Conservation (phyloP, 2,329 filamentous ascomycete genomes). For the Penicillium freii region DNA sequence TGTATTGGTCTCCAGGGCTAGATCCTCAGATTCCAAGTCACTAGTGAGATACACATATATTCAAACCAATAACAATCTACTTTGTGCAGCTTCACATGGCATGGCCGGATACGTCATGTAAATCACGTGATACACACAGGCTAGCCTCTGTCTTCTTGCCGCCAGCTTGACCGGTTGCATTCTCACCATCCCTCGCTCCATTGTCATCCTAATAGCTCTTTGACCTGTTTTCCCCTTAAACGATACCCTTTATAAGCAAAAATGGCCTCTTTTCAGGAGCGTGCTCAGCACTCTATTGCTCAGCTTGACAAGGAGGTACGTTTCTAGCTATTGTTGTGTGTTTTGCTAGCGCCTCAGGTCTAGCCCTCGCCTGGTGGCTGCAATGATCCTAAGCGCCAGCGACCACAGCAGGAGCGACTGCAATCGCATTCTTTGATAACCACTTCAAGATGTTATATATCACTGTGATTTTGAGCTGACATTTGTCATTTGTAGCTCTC, state of each 20-base stretch:
- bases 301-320: conserved; percentile 68
- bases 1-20: background rate
- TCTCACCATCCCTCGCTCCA: conserved; percentile 28
- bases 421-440: background rate
- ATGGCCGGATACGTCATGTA: conserved; percentile 21
- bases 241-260: conserved; percentile 15
- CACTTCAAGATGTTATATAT: background rate
- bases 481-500: conserved; percentile 52
- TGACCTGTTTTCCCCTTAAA: conserved; percentile 5
- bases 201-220: conserved; percentile 11
- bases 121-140: conserved; percentile 23
- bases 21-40: background rate
- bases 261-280: conserved; percentile 57
- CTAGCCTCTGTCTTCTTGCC: conserved; percentile 16
- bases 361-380: conserved; percentile 12
- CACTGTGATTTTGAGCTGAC: conserved; percentile 2
- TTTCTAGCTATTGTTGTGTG: conserved; percentile 25
- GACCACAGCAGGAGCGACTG: background rate
- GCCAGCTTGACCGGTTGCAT: conserved; percentile 27
- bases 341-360: conserved; percentile 22
- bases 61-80: background rate
- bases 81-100: background rate
- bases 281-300: conserved; percentile 62
- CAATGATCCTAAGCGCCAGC: background rate
- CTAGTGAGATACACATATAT: background rate